Base-by-base conservation (phyloP, 2,329 filamentous ascomycete genomes). In the Cladophialophora yegresii region DNA sequence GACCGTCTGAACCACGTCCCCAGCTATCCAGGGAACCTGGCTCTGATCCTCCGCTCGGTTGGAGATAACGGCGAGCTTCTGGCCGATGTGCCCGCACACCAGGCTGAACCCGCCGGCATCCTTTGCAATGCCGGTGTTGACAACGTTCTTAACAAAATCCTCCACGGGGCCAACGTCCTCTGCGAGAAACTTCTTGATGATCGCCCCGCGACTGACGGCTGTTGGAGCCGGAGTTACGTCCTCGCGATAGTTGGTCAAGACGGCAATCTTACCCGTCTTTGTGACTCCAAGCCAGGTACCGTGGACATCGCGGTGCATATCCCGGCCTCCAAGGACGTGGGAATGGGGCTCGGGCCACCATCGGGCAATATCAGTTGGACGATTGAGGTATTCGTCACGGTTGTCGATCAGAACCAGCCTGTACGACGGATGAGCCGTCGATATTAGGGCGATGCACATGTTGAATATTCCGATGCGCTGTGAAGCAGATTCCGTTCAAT, bases 381-480 rank as follows among this genome's bases (percentile, higher is more conserved):
- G 83, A 66, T 80, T 80, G 58, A 88, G 79, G 69, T 84, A 88
- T 77, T 89, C 86, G 40, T 93, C 90, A 71, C 90, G 85, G 75
- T 93, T 93, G 78, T 92, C 86, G 73, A 92, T 81, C 65, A 91
- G 78, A 71, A 93, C 89, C 65, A 93, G 82, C 28, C 88, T 83
- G 77, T 93, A 93, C 69, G 84, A 81, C 9, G 90, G 90, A 73
- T 93, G 90, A 53, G 88, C 83, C 20, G 89, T 93, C 28, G 89
- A 91, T 64, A 91, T 80, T 53, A 93, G 80, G 55, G 87, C 87
- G 77, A 93, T 92, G 75, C 90, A 93, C 90, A 93, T 93, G 56
- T 61, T 72, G 51, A 23, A 30, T 20, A 33, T 33, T n/a, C 43
- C 10, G 43, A 20, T 32, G 55, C n/a, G 36, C 26, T 26, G 16